Percentiles rank a stretch among this genome's conserved stretches.
Conservation (phyloP, 768 basidiomycete species). For the Panellus pusillus region DNA sequence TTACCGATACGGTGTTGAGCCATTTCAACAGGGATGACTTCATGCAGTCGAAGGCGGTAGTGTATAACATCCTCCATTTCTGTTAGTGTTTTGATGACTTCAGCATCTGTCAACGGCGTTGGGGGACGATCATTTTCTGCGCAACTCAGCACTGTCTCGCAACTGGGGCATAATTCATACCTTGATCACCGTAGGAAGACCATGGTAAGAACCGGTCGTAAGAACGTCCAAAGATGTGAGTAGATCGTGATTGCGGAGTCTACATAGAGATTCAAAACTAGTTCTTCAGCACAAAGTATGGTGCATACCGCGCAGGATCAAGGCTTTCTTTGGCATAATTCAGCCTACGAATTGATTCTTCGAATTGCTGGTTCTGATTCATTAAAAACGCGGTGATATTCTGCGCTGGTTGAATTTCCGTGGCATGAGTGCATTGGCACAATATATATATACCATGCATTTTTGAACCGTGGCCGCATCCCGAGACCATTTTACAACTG, state of each 20-base stretch:
- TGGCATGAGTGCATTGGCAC: not conserved
- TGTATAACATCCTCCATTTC: constrained; percentile 79
- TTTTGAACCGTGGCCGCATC: constrained; percentile 84
- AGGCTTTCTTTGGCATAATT: constrained; percentile 67
- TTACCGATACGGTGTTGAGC: constrained; percentile 64
- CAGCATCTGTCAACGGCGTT: constrained; percentile 62
- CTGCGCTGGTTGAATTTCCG: constrained; percentile 35
- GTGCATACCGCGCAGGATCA: constrained; percentile 71
- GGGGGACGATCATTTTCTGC: constrained; percentile 72
- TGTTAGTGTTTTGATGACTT: constrained; percentile 62
- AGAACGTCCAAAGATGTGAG: constrained; percentile 89
- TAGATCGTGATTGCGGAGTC: constrained; percentile 91
- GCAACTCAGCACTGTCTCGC: not conserved
- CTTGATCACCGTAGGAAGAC: constrained; percentile 81
- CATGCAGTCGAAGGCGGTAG: constrained; percentile 74
- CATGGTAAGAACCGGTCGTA: constrained; percentile 80
- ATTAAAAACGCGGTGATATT: constrained; percentile 87
- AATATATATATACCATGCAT: constrained; percentile 60
- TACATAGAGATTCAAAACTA: constrained; percentile 28
- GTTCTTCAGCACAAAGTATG: not conserved
- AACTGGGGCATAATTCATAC: constrained; percentile 36
- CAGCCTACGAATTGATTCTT: constrained; percentile 61
- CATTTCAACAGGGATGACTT: constrained; percentile 85
- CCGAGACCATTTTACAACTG: constrained; percentile 82
- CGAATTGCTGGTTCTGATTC: constrained; percentile 84